Evolutionary conservation across 2,329 filamentous ascomycete genomes (phyloP).

Genomic region (Fusarium udum): DNA sequence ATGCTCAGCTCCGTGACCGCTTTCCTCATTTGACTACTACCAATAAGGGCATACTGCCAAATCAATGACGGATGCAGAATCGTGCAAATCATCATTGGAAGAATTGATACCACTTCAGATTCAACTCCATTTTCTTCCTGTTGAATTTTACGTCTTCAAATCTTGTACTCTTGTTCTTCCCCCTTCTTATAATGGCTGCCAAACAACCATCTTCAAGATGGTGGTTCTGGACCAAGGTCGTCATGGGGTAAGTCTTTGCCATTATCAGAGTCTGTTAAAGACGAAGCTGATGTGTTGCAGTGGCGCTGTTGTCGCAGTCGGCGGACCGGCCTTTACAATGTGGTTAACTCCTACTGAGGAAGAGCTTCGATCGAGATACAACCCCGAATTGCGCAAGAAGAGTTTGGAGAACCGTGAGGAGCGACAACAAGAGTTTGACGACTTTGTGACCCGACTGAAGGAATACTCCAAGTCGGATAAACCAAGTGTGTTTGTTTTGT

Average conservation of each 20-base stretch:
- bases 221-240: slow-evolving; percentile 74
- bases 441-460: slow-evolving; percentile 86
- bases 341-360: slow-evolving; percentile 87
- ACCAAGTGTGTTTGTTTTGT: slow-evolving; percentile 71
- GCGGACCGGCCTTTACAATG: slow-evolving; percentile 84
- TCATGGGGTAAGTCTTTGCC: slow-evolving; percentile 66
- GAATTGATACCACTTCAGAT: slow-evolving; percentile 9
- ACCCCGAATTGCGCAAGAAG: slow-evolving; percentile 90
- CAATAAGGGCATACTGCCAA: slow-evolving; percentile 39
- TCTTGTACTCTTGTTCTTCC: neutral
- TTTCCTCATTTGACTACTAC: slow-evolving; percentile 24
- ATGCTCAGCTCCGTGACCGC: slow-evolving; percentile 38
- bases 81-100: slow-evolving; percentile 44
- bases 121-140: neutral
- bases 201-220: slow-evolving; percentile 62
- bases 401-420: slow-evolving; percentile 82
- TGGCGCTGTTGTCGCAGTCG: slow-evolving; percentile 76
- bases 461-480: slow-evolving; percentile 91
- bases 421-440: slow-evolving; percentile 85
- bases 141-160: neutral
- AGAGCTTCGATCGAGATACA: slow-evolving; percentile 91
- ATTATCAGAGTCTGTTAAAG: slow-evolving; percentile 17
- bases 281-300: slow-evolving; percentile 56
- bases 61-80: slow-evolving; percentile 46
- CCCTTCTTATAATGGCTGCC: slow-evolving; percentile 44